Evolutionary conservation across 2,329 filamentous ascomycete species (phyloP), one percentile per base, ranked within the genome.

Genomic region (Pseudogymnoascus sp.): DNA sequence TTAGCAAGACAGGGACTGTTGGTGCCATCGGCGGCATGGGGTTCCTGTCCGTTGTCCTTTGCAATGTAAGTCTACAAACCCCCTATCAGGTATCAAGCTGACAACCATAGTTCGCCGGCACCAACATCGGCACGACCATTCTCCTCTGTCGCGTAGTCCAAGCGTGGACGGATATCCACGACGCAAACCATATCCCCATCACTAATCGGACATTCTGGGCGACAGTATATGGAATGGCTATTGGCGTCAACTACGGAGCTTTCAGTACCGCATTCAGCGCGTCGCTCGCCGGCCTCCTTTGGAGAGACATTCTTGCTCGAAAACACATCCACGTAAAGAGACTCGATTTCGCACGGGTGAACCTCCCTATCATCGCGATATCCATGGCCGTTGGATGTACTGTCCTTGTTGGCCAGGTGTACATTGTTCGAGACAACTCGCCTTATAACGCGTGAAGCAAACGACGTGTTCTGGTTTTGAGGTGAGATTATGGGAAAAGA

Each of bases 91-190:
- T 18, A 33, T 18, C 58, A 29, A 61, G 52, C 63, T 70, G 62
- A 71, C 8, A 21, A 40, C 48, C 6, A 27, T 64, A 90, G 86
- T 90, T 90, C 67, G 86, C 88, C 0, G 88, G 88, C 15, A 90
- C 88, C 1, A 90, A 90, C 66, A 90, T 90, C 60, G 87, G 88
- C 35, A 89, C 87, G 0, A 87, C 87, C 0, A 90, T 91, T 68
- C 81, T 90, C 0, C 77, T 90, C 1, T 89, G 82, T 7, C 84
- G 87, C 2, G 81, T 90, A 5, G 82, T 90, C 9, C 87, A 90
- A 70, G 76, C 82, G 0, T 90, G 88, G 88, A 76, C 82, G 65
- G 68, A 75, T 1, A 88, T 90, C 40, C 84, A 87, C 65, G 61
- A 69, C 0, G 63, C 65, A 0, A 80, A 77, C 39, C 73, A 73